phyloP scores from a whole-genome alignment of 352 stramenopile species.

The Phytophthora meadii region DNA sequence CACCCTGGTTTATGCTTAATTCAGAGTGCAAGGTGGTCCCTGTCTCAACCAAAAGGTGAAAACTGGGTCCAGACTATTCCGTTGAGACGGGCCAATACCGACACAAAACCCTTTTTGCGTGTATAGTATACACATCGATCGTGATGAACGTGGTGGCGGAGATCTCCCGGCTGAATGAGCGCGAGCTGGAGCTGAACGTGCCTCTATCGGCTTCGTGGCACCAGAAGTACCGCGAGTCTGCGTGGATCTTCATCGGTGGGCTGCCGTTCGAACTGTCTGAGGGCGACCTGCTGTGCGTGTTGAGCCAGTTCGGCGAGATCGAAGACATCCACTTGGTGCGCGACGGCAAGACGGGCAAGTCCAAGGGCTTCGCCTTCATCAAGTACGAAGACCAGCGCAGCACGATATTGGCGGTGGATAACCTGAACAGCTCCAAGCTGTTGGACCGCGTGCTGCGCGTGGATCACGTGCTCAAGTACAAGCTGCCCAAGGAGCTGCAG shows the following conservation, averaged over 20 bases:
- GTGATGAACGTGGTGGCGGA: constrained; percentile 84
- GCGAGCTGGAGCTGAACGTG: constrained; percentile 79
- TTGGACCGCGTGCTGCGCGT: constrained; percentile 94
- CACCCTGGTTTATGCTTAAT: no score
- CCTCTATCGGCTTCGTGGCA: constrained; percentile 77
- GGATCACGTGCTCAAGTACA: constrained; percentile 98
- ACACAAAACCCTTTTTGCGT: no score
- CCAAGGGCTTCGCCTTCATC: constrained; percentile 95
- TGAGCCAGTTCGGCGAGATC: constrained; percentile 87
- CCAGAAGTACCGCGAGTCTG: constrained; percentile 91
- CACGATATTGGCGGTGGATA: constrained; percentile 98
- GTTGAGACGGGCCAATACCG: no score
- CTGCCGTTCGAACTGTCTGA: constrained; percentile 95
- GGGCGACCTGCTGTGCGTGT: constrained; percentile 94
- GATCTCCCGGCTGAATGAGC: constrained; percentile 86
- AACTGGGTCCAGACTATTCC: no score
- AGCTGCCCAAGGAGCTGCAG: constrained; percentile 92
- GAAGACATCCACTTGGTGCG: constrained; percentile 98
- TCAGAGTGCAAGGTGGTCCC: no score
- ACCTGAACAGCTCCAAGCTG: constrained; percentile 93
- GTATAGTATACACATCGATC: no score
- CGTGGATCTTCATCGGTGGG: constrained; percentile 97
- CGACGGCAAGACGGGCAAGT: constrained; percentile 96
- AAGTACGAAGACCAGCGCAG: constrained; percentile 98
- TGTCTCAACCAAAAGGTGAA: no score